These are phyloP conservation scores for Globisporangium spiculum DNA, from an alignment of 352 stramenopile species.

Conservation along the genomic window DNA sequence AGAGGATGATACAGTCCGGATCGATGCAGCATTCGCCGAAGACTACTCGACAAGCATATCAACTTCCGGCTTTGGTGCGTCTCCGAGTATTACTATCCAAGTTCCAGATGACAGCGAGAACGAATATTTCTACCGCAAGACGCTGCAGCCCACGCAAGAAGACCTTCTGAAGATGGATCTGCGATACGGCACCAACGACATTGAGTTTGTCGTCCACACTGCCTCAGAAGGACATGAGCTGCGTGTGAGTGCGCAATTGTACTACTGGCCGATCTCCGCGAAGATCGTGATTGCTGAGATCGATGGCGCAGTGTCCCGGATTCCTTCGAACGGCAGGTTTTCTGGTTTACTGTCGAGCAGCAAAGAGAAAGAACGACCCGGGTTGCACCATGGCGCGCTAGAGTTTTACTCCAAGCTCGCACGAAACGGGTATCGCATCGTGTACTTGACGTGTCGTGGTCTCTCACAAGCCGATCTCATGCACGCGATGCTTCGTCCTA, in stretches of 20 bases:
- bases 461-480: slow-evolving; percentile 56
- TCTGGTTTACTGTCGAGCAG: slow-evolving; percentile 24
- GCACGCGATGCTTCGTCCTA: slow-evolving; percentile 23
- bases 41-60: background rate
- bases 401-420: slow-evolving; percentile 72
- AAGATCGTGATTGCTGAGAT: slow-evolving; percentile 85
- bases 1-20: background rate
- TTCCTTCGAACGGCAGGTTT: slow-evolving; percentile 31
- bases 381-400: slow-evolving; percentile 60
- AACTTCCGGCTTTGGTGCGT: background rate
- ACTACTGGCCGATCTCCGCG: slow-evolving; percentile 63
- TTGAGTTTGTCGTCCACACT: slow-evolving; percentile 58
- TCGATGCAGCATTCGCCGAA: slow-evolving; percentile 9
- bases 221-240: slow-evolving; percentile 19
- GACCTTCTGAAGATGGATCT: slow-evolving; percentile 62
- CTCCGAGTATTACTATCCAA: background rate
- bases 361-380: slow-evolving; percentile 46
- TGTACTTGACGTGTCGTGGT: slow-evolving; percentile 77
- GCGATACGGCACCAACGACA: slow-evolving; percentile 58
- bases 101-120: background rate
- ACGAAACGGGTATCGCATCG: slow-evolving; percentile 68
- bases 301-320: slow-evolving; percentile 69
- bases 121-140: slow-evolving; percentile 54
- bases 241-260: slow-evolving; percentile 57
- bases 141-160: slow-evolving; percentile 51